Base-by-base conservation (phyloP, 129 eudicot species). In the Flaveria ramosissima region DNA sequence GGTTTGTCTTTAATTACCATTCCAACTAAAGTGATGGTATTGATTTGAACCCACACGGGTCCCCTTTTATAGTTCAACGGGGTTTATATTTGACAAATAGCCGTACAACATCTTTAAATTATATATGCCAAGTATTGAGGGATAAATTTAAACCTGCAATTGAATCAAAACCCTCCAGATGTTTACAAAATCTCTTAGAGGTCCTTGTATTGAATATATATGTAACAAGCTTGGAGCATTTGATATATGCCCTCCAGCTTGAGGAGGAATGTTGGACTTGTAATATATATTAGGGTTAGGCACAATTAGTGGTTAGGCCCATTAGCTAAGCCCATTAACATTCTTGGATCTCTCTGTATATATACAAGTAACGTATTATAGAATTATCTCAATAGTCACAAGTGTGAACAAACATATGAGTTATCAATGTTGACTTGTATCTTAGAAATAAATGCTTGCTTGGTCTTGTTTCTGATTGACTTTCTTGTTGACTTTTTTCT, bases 401-500 rank as follows among this genome's bases (percentile, higher is more conserved):
- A 36, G 41, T 56, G 30, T 72, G 21, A 56, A 72, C 68, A 27
- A 72, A 14, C 9, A 2, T 56, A 7, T 14, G 7, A 20, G 60
- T 56, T 55, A 72, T 17, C 66, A 53, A 27, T 72, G 32, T 55
- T 55, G 51, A 55, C 39, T 43, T 43, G 21, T 30, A 8, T 76
- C 6, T 65, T 51, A 41, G 75, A 16, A 61, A 27, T n/a, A 9
- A 11, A 79, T 12, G 12, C 13, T 68, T 69, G 26, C 32, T 48
- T 16, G 56, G 71, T 47, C 57, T 63, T 52, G 65, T 66, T 73
- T 59, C 32, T 68, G 65, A 57, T 30, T 68, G 75, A 46, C 70
- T 74, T 53, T 56, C 53, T 74, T 69, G 36, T 45, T 61, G 42
- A 51, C 52, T 52, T 80, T 70, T 19, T 76, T 17, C n/a, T 52